Conservation (phyloP, 176 grass and related monocot genomes). For the Oryza meridionalis region DNA sequence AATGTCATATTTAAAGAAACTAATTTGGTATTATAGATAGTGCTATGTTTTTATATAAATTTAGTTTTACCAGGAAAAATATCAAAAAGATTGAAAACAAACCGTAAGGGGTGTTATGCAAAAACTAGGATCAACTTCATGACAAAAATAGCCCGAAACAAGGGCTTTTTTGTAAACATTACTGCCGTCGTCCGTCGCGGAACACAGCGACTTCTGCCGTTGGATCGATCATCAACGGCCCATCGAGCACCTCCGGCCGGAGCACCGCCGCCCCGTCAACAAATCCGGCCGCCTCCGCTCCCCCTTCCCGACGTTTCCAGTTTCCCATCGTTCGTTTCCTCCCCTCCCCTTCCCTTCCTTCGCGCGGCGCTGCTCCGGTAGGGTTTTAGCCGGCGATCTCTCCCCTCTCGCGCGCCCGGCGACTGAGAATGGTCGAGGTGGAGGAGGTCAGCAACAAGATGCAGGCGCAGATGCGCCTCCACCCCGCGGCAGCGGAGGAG, state of each 20-base stretch:
- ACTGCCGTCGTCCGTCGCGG: no score
- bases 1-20: no score
- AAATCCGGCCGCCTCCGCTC: background rate
- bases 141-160: no score
- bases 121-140: no score
- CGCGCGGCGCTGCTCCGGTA: background rate
- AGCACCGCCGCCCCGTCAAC: background rate
- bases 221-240: background rate
- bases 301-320: background rate
- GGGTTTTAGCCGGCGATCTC: constrained; percentile 27
- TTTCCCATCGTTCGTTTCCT: no score
- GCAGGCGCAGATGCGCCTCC: constrained; percentile 44
- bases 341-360: no score
- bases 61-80: no score
- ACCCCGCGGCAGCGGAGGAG: background rate
- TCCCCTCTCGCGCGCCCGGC: background rate
- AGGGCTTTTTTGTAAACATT: background rate
- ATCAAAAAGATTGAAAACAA: no score
- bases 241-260: no score
- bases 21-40: no score
- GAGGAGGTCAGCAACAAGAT: constrained; percentile 42
- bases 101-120: no score
- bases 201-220: background rate
- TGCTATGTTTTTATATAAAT: no score
- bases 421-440: constrained; percentile 38